Evolutionary conservation across 2,329 filamentous ascomycete genomes (phyloP).

Genomic region (Neurospora sp.): DNA sequence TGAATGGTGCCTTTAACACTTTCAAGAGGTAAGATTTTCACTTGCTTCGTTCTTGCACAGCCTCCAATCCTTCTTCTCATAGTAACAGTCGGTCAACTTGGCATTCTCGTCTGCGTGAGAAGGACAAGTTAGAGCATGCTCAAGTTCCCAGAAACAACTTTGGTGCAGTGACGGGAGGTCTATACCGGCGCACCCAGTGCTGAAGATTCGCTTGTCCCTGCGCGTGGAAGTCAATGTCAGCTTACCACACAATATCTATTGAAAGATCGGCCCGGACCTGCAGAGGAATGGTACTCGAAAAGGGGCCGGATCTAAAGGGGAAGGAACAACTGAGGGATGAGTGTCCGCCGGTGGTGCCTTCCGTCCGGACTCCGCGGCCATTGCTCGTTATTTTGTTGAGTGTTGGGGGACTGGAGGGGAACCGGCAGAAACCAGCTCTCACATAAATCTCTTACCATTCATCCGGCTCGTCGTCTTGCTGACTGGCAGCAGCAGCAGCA

Average conservation of each 20-base stretch:
- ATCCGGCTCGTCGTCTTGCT: slow-evolving; percentile 81
- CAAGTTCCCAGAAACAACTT: not conserved
- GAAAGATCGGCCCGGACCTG: not conserved
- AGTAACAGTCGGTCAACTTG: slow-evolving; percentile 92
- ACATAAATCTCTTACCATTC: slow-evolving; percentile 60
- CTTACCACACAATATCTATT: not conserved
- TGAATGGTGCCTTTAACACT: not conserved
- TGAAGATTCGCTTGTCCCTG: slow-evolving; percentile 97
- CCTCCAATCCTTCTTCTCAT: slow-evolving; percentile 92
- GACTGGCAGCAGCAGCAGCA: slow-evolving; percentile 27
- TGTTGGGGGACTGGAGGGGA: not conserved
- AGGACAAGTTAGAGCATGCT: slow-evolving; percentile 1
- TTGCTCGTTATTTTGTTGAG: not conserved
- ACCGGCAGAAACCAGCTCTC: not conserved
- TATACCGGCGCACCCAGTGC: slow-evolving; percentile 82
- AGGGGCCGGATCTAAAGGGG: not conserved
- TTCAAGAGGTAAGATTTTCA: not conserved
- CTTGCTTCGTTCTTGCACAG: slow-evolving; percentile 74
- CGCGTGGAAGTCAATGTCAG: not conserved
- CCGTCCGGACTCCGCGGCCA: not conserved
- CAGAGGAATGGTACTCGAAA: not conserved
- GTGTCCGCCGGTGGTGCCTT: not conserved
- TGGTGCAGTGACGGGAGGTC: slow-evolving; percentile 11
- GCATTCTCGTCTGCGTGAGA: slow-evolving; percentile 63
- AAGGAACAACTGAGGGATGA: not conserved